Conservation (phyloP, 2,329 filamentous ascomycete genomes). For the Volutella citrinella region DNA sequence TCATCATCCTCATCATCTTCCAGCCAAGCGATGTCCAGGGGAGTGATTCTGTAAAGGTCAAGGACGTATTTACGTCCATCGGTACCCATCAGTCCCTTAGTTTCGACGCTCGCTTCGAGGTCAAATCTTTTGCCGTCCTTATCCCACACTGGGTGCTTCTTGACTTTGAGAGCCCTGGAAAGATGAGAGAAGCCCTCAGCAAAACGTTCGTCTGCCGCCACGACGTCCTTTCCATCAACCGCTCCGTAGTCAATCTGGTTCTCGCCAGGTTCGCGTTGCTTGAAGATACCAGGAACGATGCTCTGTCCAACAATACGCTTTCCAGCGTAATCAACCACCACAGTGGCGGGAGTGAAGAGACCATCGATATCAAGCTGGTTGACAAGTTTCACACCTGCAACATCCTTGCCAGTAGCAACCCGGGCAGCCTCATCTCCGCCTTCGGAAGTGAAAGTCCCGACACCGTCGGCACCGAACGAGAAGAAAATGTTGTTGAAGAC, state of each 20-base stretch:
- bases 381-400: constrained; percentile 87
- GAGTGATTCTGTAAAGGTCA: constrained; percentile 91
- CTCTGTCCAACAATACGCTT: constrained; percentile 97
- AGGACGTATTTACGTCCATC: constrained; percentile 97
- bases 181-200: constrained; percentile 81
- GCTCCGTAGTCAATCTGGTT: constrained; percentile 99
- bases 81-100: constrained; percentile 94
- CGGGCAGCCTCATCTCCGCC: constrained; percentile 95
- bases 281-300: constrained; percentile 98
- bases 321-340: constrained; percentile 94
- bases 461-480: constrained; percentile 95
- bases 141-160: constrained; percentile 96
- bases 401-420: constrained; percentile 95
- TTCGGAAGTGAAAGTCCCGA: constrained; percentile 94
- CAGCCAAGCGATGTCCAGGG: constrained; percentile 86
- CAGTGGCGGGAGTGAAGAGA: constrained; percentile 91
- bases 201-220: constrained; percentile 87
- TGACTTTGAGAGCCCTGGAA: constrained; percentile 85
- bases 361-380: constrained; percentile 96
- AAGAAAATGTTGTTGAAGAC: constrained; percentile 99
- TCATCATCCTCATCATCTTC: constrained; percentile 62
- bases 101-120: constrained; percentile 93
- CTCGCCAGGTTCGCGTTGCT: constrained; percentile 94
- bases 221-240: constrained; percentile 93
- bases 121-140: constrained; percentile 90